Percentiles rank a stretch among this genome's conserved stretches.
Evolutionary conservation across 2,329 filamentous ascomycete species (phyloP).

Genomic region (Sporothrix pallida): DNA sequence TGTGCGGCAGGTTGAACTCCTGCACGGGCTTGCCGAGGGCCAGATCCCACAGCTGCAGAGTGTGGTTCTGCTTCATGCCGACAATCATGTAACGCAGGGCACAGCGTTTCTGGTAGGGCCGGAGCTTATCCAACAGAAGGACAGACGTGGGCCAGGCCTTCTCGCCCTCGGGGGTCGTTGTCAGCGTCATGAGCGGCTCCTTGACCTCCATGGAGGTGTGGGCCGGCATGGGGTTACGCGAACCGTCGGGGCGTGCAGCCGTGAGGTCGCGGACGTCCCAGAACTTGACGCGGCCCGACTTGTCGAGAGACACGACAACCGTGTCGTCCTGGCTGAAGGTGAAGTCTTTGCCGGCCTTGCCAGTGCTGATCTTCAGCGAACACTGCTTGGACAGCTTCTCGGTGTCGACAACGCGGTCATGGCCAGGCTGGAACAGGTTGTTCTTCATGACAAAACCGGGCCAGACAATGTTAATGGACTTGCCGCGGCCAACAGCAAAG

Average conservation of each 20-base stretch:
- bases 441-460: slow-evolving; percentile 67
- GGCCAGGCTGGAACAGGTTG: slow-evolving; percentile 66
- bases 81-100: slow-evolving; percentile 95
- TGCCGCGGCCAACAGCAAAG: slow-evolving; percentile 93
- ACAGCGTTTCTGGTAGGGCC: slow-evolving; percentile 86
- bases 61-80: slow-evolving; percentile 98
- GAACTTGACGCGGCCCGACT: slow-evolving; percentile 94
- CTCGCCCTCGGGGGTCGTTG: slow-evolving; percentile 83
- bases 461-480: slow-evolving; percentile 91
- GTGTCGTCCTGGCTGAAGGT: slow-evolving; percentile 96
- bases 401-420: slow-evolving; percentile 77
- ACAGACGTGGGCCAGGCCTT: slow-evolving; percentile 98
- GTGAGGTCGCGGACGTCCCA: slow-evolving; percentile 91
- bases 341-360: slow-evolving; percentile 98
- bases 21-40: slow-evolving; percentile 94
- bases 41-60: slow-evolving; percentile 97
- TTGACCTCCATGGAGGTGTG: slow-evolving; percentile 75
- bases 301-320: slow-evolving; percentile 92
- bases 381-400: slow-evolving; percentile 87
- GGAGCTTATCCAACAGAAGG: slow-evolving; percentile 92
- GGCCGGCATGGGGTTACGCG: slow-evolving; percentile 58
- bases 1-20: slow-evolving; percentile 94
- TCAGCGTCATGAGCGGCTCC: slow-evolving; percentile 83
- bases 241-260: slow-evolving; percentile 57
- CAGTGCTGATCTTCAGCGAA: slow-evolving; percentile 90